Base-by-base conservation (phyloP, 1,284 basidiomycete species). In the Erythrobasidium hasegawianum region DNA sequence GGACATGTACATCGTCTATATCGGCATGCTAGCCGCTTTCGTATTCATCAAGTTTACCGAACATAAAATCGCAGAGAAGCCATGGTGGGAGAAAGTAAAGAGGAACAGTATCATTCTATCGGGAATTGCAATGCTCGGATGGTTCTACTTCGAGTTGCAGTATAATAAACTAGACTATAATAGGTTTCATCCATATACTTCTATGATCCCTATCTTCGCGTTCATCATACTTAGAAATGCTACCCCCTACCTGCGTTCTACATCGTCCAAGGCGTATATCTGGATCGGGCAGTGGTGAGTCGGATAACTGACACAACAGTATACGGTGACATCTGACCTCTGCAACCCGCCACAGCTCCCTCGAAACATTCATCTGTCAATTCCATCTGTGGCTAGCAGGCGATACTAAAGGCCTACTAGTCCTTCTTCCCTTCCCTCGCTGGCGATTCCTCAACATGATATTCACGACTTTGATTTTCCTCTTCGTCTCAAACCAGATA, bases 321-420 rank as follows among this genome's bases (percentile, higher is more conserved):
- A n/a, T n/a, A n/a, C n/a, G n/a, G n/a, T n/a, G n/a, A n/a, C n/a
- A n/a, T n/a, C n/a, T n/a, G n/a, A n/a, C n/a, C n/a, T n/a, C n/a
- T n/a, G n/a, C n/a, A n/a, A n/a, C n/a, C n/a, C n/a, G n/a, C n/a
- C n/a, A n/a, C 43, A 68, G 53, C 61, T 89, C 87, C 4, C 81
- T 92, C 52, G 89, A 92, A 77, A 87, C 88, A 0, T 92, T 90
- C 76, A 87, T 93, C 74, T 84, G 92, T 70, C 89, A 94, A 76
- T 93, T 87, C 78, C 90, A 94, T 77, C 81, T 90, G 57, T 93
- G 90, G 88, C 81, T 94, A 41, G 90, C 88, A 0, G 88, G 84
- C 4, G 90, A 94, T 75, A 90, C 88, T n/a, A 89, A 89, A 75
- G 89, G 88, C 18, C 81, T 93, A 69, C 81, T 94, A 40, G 78